Conservation (phyloP, 2,329 filamentous ascomycete species). For the Hypoxylon sp. region DNA sequence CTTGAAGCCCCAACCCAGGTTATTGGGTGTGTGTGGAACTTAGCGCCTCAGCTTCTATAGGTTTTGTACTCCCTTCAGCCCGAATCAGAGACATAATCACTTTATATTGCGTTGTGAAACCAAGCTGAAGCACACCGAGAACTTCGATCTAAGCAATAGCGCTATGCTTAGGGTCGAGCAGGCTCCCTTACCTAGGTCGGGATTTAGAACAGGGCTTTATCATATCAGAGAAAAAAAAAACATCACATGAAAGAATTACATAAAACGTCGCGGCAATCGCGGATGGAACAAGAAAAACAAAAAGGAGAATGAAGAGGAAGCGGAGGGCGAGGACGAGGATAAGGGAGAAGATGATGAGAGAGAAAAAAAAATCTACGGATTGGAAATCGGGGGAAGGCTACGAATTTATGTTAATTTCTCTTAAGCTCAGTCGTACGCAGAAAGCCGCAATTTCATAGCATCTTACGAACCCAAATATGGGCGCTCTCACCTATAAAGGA, state of each 20-base stretch:
- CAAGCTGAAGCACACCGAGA: neutral
- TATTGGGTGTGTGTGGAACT: conserved; percentile 35
- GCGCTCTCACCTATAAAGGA: conserved; percentile 13
- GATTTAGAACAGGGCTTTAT: conserved; percentile 14
- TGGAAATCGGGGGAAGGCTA: conserved; percentile 5
- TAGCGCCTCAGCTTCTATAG: conserved; percentile 1
- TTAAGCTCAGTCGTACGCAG: neutral
- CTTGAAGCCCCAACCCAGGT: conserved; percentile 25
- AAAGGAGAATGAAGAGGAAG: neutral
- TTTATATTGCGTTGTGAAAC: conserved; percentile 15
- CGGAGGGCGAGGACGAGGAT: neutral
- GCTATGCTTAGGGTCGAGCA: neutral
- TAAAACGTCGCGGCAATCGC: conserved; percentile 7
- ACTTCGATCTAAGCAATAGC: conserved; percentile 7
- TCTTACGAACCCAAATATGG: neutral
- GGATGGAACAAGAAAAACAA: neutral
- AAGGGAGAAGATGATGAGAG: neutral
- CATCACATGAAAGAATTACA: conserved; percentile 11
- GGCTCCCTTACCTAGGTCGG: conserved; percentile 10
- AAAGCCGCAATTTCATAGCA: conserved; percentile 18
- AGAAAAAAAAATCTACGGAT: neutral
- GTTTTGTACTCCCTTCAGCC: conserved; percentile 20
- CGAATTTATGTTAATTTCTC: conserved; percentile 18
- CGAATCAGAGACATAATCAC: conserved; percentile 24
- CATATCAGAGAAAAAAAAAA: neutral